Base-by-base conservation (phyloP, 2,329 filamentous ascomycete genomes). In the Exophiala xenobiotica region DNA sequence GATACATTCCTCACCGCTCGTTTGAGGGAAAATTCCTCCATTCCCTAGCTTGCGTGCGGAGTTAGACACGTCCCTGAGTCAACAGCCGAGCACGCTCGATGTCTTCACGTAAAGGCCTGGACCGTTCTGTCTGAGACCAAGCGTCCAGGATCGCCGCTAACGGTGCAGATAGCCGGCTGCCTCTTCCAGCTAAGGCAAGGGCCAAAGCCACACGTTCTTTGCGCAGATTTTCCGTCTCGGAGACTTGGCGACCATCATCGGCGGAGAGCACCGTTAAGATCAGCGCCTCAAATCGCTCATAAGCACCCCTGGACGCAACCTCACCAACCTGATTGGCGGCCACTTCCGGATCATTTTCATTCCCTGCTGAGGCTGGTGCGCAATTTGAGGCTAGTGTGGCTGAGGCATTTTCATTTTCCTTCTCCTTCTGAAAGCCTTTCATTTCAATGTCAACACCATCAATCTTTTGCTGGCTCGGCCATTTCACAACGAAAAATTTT, bases 111-210 rank as follows among this genome's bases (percentile, higher is more conserved):
- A 62, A 51, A 41, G 64, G 60, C 23, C 62, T 65, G 43, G 71
- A 72, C 63, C 73, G 61, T 57, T 75, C 73, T 35, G 58, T 57
- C 14, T 61, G 59, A 40, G 66, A 61, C 73, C 73, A 75, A 19
- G 47, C 43, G 46, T 58, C 56, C 26, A 72, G 51, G 54, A 61
- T 57, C 46, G 51, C 41, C 39, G 49, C 54, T 48, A 61, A 42
- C 7, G 45, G 39, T 42, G 42, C 53, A 4, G 40, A 44, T 24
- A 50, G 38, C 35, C 42, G 35, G 19, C 49, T 14, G 45, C 42
- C 48, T 42, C 31, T 40, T 42, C 53, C 41, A 19, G 53, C 51
- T 19, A 62, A 23, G 33, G 49, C 53, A 35, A 48, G 24, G 4
- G 52, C 54, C 12, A 59, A 44, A n/a, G 50, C 49, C n/a, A 51